Evolutionary conservation across 2,329 filamentous ascomycete genomes (phyloP), one percentile per base, ranked within the genome.

Genomic region (Colletotrichum orbiculare): DNA sequence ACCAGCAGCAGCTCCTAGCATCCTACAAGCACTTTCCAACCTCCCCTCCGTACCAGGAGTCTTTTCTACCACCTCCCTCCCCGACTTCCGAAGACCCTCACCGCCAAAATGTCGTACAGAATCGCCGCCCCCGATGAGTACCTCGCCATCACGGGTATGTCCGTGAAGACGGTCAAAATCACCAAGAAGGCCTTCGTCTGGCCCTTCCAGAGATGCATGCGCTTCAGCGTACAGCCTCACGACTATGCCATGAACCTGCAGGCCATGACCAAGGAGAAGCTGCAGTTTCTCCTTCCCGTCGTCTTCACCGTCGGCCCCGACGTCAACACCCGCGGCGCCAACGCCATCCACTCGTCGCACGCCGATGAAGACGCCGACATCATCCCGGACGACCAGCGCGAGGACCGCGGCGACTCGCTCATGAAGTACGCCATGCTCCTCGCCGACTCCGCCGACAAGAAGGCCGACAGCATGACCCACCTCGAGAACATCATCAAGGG

Each of bases 251-350:
- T 96, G 84, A 89, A 89, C 61, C 81, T 96, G 2, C 91, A 94
- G 74, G 93, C 93, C 61, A 97, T 96, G 93, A 96, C 93, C 15
- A 88, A 90, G 71, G 93, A 96, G 80, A 96, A 96, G 76, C 84
- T 96, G 3, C 91, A 94, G 68, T 94, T 96, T 75, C 84, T 89
- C 6, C 85, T 96, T 0, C 93, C 92, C 2, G 92, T 93, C 10
- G 91, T 96, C 68, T 96, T 96, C 79, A 96, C 93, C 42, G 90
- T 96, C 65, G 93, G 93, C 12, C 93, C 93, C 0, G 88, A 93
- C 67, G 88, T 95, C 67, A 89, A 90, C 68, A 78, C 81, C 45
- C 81, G 85, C 35, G 85, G 84, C 9, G 81, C 79, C 53, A 84
- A 85, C 69, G 69, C 75, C 8, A 69, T 69, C 9, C 69, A 68